These are phyloP conservation scores for Tetrapisispora namnaoensis DNA, from an alignment of 805 yeast species.

Conservation along the genomic window DNA sequence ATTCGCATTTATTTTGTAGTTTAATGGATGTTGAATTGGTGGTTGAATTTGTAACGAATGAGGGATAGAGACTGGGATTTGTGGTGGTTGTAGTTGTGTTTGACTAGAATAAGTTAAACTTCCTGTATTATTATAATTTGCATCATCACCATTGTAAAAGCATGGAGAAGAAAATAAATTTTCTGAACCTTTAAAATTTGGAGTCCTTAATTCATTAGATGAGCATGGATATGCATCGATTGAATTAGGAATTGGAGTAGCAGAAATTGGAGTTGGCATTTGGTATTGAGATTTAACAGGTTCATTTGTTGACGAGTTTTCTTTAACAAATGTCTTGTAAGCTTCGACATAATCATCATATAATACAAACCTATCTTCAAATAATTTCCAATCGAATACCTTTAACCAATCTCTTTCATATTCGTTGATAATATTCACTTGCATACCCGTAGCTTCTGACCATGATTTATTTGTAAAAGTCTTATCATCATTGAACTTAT, in stretches of 20 bases:
- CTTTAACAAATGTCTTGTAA: constrained; percentile 17
- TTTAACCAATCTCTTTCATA: constrained; percentile 65
- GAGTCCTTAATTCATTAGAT: constrained; percentile 1
- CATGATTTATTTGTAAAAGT: constrained; percentile 92
- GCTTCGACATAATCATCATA: constrained; percentile 19
- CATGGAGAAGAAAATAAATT: constrained; percentile 8
- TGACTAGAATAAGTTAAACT: neutral
- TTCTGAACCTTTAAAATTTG: constrained; percentile 1
- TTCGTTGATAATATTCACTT: constrained; percentile 47
- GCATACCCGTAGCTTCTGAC: constrained; percentile 89
- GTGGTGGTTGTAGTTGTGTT: neutral
- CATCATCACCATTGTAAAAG: constrained; percentile 1
- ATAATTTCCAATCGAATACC: constrained; percentile 51
- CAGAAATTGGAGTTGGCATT: constrained; percentile 9
- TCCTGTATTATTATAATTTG: neutral
- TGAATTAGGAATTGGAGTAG: neutral
- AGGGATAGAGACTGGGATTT: neutral
- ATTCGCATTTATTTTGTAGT: neutral
- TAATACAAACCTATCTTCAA: constrained; percentile 26
- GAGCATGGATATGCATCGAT: constrained; percentile 4
- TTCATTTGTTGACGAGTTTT: constrained; percentile 11
- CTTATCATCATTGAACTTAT: constrained; percentile 92
- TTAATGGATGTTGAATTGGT: neutral
- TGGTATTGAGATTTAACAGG: constrained; percentile 4
- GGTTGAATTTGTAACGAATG: neutral